Percentiles rank a stretch among this genome's conserved stretches.
Evolutionary conservation across 2,329 filamentous ascomycete species (phyloP).

Genomic region (Penicillium sp.): DNA sequence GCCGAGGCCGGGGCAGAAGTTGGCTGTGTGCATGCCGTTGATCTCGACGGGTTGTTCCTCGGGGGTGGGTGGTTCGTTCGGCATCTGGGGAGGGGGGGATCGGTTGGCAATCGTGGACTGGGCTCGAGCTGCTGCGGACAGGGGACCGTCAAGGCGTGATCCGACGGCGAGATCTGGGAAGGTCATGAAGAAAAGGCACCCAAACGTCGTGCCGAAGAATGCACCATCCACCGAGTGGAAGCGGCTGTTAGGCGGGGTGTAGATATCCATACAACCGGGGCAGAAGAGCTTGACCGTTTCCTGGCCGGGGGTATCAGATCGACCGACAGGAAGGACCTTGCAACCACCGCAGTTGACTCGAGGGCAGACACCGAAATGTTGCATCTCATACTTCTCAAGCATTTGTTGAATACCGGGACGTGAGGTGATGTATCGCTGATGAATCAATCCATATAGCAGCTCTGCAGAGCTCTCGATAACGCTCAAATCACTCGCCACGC

Average conservation of each 20-base stretch:
- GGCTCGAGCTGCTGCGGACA: constrained; percentile 34
- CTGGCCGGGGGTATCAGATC: constrained; percentile 91
- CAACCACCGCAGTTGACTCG: constrained; percentile 88
- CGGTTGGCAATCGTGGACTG: constrained; percentile 30
- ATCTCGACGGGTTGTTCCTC: constrained; percentile 59
- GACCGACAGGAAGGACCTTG: constrained; percentile 87
- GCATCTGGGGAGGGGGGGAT: constrained; percentile 29
- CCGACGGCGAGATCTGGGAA: constrained; percentile 92
- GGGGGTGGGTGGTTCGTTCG: constrained; percentile 42
- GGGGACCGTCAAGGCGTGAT: constrained; percentile 63
- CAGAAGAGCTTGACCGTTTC: constrained; percentile 99
- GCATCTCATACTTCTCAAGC: constrained; percentile 97
- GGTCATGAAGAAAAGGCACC: constrained; percentile 95
- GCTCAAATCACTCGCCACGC: constrained; percentile 89
- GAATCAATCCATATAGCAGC: constrained; percentile 95
- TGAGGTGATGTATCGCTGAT: constrained; percentile 97
- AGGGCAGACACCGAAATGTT: constrained; percentile 96
- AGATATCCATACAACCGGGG: constrained; percentile 93
- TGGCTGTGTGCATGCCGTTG: constrained; percentile 84
- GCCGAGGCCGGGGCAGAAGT: constrained; percentile 87
- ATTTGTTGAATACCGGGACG: constrained; percentile 96
- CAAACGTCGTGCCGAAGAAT: constrained; percentile 97
- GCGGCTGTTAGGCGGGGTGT: constrained; percentile 93
- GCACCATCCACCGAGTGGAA: constrained; percentile 98
- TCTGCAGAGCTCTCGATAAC: constrained; percentile 98